phyloP scores from a whole-genome alignment of 164 flowering plant genomes.

The Piper longum region DNA sequence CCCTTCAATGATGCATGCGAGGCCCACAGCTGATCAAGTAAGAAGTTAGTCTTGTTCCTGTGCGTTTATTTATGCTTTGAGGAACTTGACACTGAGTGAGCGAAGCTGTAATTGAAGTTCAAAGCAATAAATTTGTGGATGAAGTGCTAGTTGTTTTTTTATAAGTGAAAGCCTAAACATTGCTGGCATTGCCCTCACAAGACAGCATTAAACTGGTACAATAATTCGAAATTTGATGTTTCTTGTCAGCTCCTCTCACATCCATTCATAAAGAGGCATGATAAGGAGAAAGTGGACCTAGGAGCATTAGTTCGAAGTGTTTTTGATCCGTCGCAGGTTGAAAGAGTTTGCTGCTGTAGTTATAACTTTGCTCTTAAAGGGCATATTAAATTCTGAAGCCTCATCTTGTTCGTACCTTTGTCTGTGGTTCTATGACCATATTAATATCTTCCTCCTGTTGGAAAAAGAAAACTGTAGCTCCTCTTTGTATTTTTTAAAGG shows the following conservation, averaged over 20 bases:
- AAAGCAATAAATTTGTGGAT: no score
- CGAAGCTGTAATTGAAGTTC: neutral
- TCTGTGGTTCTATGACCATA: no score
- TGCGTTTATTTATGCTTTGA: neutral
- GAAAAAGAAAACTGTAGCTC: no score
- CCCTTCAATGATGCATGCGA: slow-evolving; percentile 72
- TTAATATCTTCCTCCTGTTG: no score
- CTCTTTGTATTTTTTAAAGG: no score
- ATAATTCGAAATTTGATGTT: no score
- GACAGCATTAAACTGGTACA: no score
- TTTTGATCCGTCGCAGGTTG: slow-evolving; percentile 86
- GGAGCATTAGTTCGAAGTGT: slow-evolving; percentile 68
- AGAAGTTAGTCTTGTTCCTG: slow-evolving; percentile 1
- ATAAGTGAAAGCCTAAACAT: no score
- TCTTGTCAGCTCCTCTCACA: slow-evolving; percentile 73
- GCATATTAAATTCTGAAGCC: no score
- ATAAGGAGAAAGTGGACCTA: slow-evolving; percentile 46
- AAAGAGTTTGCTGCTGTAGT: slow-evolving; percentile 96
- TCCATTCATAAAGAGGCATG: slow-evolving; percentile 73
- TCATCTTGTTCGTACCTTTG: no score
- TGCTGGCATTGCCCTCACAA: no score
- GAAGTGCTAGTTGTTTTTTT: no score
- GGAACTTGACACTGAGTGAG: neutral
- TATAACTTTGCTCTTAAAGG: slow-evolving; percentile 9
- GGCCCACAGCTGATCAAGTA: slow-evolving; percentile 97